Base-by-base conservation (phyloP, 2,329 filamentous ascomycete species). In the Ophiostoma novo-ulmi region DNA sequence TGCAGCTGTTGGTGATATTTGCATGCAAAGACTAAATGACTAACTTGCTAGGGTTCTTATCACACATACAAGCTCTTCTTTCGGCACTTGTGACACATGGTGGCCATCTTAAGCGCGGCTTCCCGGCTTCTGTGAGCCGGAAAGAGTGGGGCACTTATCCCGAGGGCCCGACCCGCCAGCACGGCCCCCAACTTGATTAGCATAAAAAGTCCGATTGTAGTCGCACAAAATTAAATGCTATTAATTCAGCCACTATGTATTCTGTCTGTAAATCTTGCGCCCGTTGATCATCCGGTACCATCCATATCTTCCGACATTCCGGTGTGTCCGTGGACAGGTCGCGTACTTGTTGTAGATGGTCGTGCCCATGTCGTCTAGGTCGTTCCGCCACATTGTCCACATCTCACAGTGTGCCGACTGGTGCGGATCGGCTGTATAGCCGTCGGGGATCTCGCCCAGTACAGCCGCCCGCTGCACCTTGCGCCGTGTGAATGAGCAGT, bases 361-460 rank as follows among this genome's bases (percentile, higher is more conserved):
- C 11, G 41, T 71, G 20, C 63, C 44, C 44, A n/a, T 69, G 61
- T 69, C 31, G 39, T 66, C 35, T 17, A 63, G 20, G 17, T 63
- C 67, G 6, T 61, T 63, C 36, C 36, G 61, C 35, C 64, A 31
- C 35, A 69, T 41, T n/a, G 70, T 52, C 61, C 63, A 64, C 68
- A 72, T 71, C 52, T 72, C 63, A 48, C 71, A 72, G 26, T 73
- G 68, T 20, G 67, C 69, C 10, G 71, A 69, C 31, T 72, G 71
- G 38, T 72, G 71, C 8, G 7, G 5, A 31, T 72, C 71, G 38
- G 61, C 70, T 3, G 71, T 31, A 38, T 72, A 72, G 22, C 71
- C 70, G 55, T 71, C 71, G n/a, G 58, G 22, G 31, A 66, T 22
- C 70, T 70, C 63, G 36, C 68, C 61, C n/a, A 68, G 70, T 3